These are phyloP conservation scores for Pythium aristosporum DNA, from an alignment of 352 stramenopile species.

Conservation along the genomic window DNA sequence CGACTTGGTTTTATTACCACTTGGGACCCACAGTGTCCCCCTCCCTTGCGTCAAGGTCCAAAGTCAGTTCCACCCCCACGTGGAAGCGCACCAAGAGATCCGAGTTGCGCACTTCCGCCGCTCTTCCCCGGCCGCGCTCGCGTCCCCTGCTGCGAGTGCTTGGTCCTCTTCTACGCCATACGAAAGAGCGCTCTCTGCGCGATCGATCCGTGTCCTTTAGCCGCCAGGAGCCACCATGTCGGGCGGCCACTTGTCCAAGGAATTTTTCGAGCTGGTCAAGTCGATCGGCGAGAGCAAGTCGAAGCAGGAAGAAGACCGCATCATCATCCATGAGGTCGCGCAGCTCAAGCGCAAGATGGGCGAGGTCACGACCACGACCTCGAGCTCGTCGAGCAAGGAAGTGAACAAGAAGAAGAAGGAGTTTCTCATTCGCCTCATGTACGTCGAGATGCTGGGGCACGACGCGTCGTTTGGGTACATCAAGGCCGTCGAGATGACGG, in stretches of 20 bases:
- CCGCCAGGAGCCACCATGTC: slow-evolving; percentile 54
- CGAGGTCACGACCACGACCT: slow-evolving; percentile 78
- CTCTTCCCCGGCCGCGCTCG: not conserved
- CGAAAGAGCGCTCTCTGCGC: not conserved
- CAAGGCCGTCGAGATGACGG: slow-evolving; percentile 97
- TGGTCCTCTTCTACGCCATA: not conserved
- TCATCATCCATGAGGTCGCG: slow-evolving; percentile 96
- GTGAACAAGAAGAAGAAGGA: slow-evolving; percentile 98
- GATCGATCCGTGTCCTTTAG: not conserved
- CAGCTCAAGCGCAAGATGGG: slow-evolving; percentile 96
- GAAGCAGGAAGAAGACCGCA: slow-evolving; percentile 99
- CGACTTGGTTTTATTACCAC: slow-evolving; percentile 20
- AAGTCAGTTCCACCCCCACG: slow-evolving; percentile 28
- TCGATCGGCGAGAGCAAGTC: slow-evolving; percentile 99
- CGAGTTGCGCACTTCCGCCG: not conserved
- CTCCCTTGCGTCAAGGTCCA: slow-evolving; percentile 8
- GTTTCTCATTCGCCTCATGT: slow-evolving; percentile 99
- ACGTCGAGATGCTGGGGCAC: slow-evolving; percentile 99
- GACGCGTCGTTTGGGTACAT: slow-evolving; percentile 99
- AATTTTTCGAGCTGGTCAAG: slow-evolving; percentile 99
- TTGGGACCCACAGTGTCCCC: not conserved
- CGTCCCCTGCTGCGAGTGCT: not conserved
- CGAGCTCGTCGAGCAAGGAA: slow-evolving; percentile 65
- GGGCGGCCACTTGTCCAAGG: slow-evolving; percentile 90
- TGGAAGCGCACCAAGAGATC: slow-evolving; percentile 12